These are phyloP conservation scores for Lachnum nothofagi DNA, from an alignment of 2,329 filamentous ascomycete species.

Conservation along the genomic window DNA sequence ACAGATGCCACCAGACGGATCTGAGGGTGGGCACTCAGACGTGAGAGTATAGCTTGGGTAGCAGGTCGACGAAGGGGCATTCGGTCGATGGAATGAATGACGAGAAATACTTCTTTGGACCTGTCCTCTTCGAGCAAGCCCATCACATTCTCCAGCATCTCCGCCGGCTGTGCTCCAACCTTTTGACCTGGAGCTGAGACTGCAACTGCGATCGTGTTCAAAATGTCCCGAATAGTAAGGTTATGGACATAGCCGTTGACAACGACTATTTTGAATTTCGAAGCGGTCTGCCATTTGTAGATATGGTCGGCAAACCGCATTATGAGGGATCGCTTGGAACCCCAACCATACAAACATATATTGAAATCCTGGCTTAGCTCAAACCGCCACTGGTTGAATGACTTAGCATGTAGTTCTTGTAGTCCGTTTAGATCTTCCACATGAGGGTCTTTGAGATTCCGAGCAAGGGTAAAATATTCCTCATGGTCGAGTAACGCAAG, in stretches of 20 bases:
- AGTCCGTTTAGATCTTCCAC: constrained; percentile 65
- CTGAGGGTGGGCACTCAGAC: constrained; percentile 67
- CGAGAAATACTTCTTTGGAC: constrained; percentile 51
- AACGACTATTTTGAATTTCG: constrained; percentile 60
- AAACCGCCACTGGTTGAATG: constrained; percentile 88
- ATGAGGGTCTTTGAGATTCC: constrained; percentile 62
- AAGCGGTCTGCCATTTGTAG: constrained; percentile 40
- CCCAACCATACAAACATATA: constrained; percentile 86
- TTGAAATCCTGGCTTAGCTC: constrained; percentile 84
- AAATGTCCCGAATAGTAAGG: constrained; percentile 62
- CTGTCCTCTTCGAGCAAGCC: constrained; percentile 51
- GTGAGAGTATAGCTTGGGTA: constrained; percentile 68
- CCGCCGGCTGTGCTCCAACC: constrained; percentile 49
- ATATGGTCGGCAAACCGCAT: constrained; percentile 70
- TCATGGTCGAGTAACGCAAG: constrained; percentile 79
- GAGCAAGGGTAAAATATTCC: constrained; percentile 73
- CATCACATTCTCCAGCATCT: constrained; percentile 64
- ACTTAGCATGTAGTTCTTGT: constrained; percentile 68
- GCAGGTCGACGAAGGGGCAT: constrained; percentile 65
- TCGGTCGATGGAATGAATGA: constrained; percentile 86
- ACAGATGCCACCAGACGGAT: constrained; percentile 74
- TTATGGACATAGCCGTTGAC: constrained; percentile 77
- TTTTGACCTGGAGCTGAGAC: constrained; percentile 42
- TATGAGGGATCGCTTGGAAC: constrained; percentile 75
- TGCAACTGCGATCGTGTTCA: constrained; percentile 63